Conservation (phyloP, 495 filamentous ascomycete genomes). For the Sordaria brevicollis region DNA sequence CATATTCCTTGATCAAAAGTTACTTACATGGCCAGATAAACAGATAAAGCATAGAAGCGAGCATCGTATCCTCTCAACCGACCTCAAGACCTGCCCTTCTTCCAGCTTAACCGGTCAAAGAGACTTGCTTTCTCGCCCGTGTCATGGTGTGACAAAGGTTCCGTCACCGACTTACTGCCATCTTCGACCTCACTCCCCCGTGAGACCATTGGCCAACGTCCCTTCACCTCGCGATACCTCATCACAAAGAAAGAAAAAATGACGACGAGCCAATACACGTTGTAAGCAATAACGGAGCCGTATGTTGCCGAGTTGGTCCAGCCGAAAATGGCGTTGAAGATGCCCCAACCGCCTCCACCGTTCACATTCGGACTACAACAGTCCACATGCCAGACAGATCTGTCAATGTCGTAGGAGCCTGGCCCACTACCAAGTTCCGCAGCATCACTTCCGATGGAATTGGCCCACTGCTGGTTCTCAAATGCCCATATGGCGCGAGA, state of each 20-base stretch:
- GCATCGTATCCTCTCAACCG: neutral
- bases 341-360: slow-evolving; percentile 77
- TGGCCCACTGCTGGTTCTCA: slow-evolving; percentile 55
- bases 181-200: slow-evolving; percentile 8
- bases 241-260: slow-evolving; percentile 51
- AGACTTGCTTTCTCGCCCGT: neutral
- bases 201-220: slow-evolving; percentile 53
- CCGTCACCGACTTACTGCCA: neutral
- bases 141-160: neutral
- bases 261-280: slow-evolving; percentile 72
- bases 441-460: slow-evolving; percentile 59
- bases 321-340: slow-evolving; percentile 75
- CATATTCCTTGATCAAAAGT: neutral
- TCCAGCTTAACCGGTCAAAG: neutral
- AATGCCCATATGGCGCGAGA: slow-evolving; percentile 68
- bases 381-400: slow-evolving; percentile 88
- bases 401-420: slow-evolving; percentile 77
- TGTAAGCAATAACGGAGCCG: slow-evolving; percentile 75
- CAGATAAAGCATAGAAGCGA: neutral
- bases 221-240: slow-evolving; percentile 57
- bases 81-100: neutral
- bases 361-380: slow-evolving; percentile 66
- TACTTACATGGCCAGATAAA: neutral
- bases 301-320: slow-evolving; percentile 89
- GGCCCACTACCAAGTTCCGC: slow-evolving; percentile 65